Conservation (phyloP, 2,329 filamentous ascomycete genomes). For the Pseudomassariella vexata region DNA sequence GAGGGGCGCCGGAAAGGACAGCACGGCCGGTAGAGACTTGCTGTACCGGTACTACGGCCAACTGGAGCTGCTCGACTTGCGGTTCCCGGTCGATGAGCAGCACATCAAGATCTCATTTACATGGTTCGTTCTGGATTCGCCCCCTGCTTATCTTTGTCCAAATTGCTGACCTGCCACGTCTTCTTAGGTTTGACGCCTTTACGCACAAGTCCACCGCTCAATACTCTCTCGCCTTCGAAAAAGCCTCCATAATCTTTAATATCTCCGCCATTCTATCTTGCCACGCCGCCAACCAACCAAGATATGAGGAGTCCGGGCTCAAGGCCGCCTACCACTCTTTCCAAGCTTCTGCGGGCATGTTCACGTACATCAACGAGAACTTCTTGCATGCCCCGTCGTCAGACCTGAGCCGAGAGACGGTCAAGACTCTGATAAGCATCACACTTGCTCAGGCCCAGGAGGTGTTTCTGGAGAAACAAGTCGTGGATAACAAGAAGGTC, state of each 20-base stretch:
- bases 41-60: conserved; percentile 97
- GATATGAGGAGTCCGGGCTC: conserved; percentile 84
- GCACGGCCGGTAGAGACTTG: conserved; percentile 85
- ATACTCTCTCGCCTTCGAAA: conserved; percentile 95
- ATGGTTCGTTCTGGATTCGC: conserved; percentile 57
- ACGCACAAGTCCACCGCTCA: conserved; percentile 96
- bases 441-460: conserved; percentile 96
- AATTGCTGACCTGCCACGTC: conserved; percentile 13
- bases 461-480: conserved; percentile 94
- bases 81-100: conserved; percentile 96
- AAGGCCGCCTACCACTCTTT: conserved; percentile 98
- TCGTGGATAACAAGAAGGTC: conserved; percentile 86
- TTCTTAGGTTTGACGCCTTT: conserved; percentile 90
- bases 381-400: conserved; percentile 95
- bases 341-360: conserved; percentile 97
- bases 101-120: conserved; percentile 99
- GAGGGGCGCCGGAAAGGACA: conserved; percentile 95
- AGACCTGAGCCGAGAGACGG: conserved; percentile 91
- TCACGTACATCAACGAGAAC: conserved; percentile 99
- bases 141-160: conserved; percentile 4
- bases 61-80: conserved; percentile 85
- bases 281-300: conserved; percentile 87
- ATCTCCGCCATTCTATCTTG: conserved; percentile 96
- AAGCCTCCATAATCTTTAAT: conserved; percentile 99
- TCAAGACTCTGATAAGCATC: conserved; percentile 87